phyloP scores from a whole-genome alignment of 805 yeast genomes.

The Brettanomyces anomalus region DNA sequence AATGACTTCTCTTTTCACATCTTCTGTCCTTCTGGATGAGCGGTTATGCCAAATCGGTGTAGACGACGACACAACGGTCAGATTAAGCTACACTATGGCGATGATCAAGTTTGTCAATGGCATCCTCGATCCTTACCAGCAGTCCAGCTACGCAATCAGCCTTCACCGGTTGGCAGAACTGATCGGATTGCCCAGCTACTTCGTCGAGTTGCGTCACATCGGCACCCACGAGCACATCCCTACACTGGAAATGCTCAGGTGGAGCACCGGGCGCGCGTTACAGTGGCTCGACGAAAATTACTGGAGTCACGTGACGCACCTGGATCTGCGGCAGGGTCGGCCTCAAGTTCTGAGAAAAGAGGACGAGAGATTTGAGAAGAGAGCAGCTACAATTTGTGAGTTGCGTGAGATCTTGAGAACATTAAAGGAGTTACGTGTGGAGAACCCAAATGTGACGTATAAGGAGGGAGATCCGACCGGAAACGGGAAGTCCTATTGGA shows the following conservation, averaged over 20 bases:
- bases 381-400: slow-evolving; percentile 17
- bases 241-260: slow-evolving; percentile 54
- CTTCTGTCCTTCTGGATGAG: slow-evolving; percentile 38
- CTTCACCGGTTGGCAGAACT: slow-evolving; percentile 63
- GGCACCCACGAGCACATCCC: slow-evolving; percentile 90
- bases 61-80: slow-evolving; percentile 29
- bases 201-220: slow-evolving; percentile 84
- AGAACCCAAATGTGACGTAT: slow-evolving; percentile 29
- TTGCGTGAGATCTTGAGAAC: slow-evolving; percentile 18
- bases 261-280: slow-evolving; percentile 51
- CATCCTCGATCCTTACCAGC: slow-evolving; percentile 77
- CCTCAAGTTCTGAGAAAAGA: background rate
- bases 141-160: slow-evolving; percentile 69
- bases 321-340: background rate
- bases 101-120: slow-evolving; percentile 87
- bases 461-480: slow-evolving; percentile 35
- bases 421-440: slow-evolving; percentile 42
- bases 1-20: slow-evolving; percentile 48
- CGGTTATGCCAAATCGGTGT: slow-evolving; percentile 6
- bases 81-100: slow-evolving; percentile 61
- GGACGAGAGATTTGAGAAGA: background rate
- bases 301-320: slow-evolving; percentile 42
- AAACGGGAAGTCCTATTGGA: slow-evolving; percentile 35
- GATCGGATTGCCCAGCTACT: slow-evolving; percentile 62
- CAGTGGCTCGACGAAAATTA: slow-evolving; percentile 67